Base-by-base conservation (phyloP, 2,329 filamentous ascomycete species). In the Madurella mycetomatis region DNA sequence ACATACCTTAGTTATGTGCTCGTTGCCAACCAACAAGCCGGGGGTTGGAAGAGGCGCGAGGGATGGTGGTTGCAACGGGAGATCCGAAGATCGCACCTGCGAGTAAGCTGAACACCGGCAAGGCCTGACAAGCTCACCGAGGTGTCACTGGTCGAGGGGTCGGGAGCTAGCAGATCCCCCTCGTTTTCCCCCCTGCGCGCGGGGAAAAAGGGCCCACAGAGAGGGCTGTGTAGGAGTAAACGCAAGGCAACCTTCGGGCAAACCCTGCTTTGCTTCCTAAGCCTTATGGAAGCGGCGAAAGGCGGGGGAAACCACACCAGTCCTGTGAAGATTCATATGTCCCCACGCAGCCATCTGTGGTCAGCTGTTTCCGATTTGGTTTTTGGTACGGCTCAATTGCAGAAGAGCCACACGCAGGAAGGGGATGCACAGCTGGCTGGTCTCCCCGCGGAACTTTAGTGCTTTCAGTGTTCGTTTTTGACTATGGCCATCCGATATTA, bases 401-500 rank as follows among this genome's bases (percentile, higher is more conserved):
- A 17, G 34, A 41, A 41, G 40, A 37, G 25, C 34, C 34, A 37
- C 7, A 25, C 18, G 34, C 18, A 41, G 3, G 37, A 4, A 45
- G 41, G 41, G 25, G 25, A 41, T n/a, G 41, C 51, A 46, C 9
- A 37, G n/a, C 42, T 42, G 34, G 30, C 13, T 40, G 16, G 41
- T 25, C 34, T 37, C 9, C 19, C 19, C 47, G 39, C 30, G 42
- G 47, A 25, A 47, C 25, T 43, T 49, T 16, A 19, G 13, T 37
- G 19, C 30, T 56, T 46, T 46, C 30, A 39, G n/a, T n/a, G 25
- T 43, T 46, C 37, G 25, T 42, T 31, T 46, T 52, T 55, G 52
- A 44, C 13, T 49, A 19, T 53, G 9, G 19, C 48, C 47, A 41
- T 43, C 41, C 51, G 46, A 44, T 57, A 43, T 58, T 63, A 61